phyloP scores from a whole-genome alignment of 164 flowering plant genomes.

The Vitis amurensis region DNA sequence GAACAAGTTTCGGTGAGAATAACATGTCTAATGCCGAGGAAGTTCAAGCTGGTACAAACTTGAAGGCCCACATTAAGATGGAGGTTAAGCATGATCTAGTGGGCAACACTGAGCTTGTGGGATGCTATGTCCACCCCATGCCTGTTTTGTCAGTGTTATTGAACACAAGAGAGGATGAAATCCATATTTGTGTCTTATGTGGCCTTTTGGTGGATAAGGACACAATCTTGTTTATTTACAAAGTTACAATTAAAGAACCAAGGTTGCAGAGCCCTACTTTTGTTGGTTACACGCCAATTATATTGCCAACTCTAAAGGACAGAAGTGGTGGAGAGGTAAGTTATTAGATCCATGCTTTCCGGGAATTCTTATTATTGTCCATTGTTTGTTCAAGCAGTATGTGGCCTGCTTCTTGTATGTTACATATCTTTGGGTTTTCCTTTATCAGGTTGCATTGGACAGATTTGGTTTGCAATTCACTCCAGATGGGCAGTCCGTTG shows the following conservation, averaged over 20 bases:
- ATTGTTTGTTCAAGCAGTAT: not conserved
- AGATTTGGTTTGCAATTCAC: slow-evolving; percentile 65
- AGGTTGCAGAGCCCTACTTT: slow-evolving; percentile 60
- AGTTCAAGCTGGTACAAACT: slow-evolving; percentile 16
- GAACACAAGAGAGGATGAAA: slow-evolving; percentile 33
- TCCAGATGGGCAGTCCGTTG: slow-evolving; percentile 72
- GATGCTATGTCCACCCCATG: slow-evolving; percentile 66
- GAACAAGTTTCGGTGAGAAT: slow-evolving; percentile 8
- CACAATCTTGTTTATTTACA: slow-evolving; percentile 65
- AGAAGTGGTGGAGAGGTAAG: slow-evolving; percentile 56
- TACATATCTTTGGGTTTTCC: not conserved
- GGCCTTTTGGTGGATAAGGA: slow-evolving; percentile 40
- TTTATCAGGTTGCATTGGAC: slow-evolving; percentile 51
- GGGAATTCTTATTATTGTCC: not conserved
- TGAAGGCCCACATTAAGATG: slow-evolving; percentile 5
- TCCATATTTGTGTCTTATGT: slow-evolving; percentile 66
- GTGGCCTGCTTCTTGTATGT: slow-evolving; percentile 2
- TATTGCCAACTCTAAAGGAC: slow-evolving; percentile 38
- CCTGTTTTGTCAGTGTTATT: slow-evolving; percentile 60
- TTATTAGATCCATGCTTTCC: not conserved
- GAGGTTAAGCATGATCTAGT: slow-evolving; percentile 28
- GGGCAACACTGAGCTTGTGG: slow-evolving; percentile 48
- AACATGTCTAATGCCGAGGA: slow-evolving; percentile 12
- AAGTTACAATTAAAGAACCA: slow-evolving; percentile 34
- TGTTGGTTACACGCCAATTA: slow-evolving; percentile 59